Evolutionary conservation across 306 rosid genomes (phyloP), one percentile per base, ranked within the genome.

Genomic region (Fragaria iinumae): DNA sequence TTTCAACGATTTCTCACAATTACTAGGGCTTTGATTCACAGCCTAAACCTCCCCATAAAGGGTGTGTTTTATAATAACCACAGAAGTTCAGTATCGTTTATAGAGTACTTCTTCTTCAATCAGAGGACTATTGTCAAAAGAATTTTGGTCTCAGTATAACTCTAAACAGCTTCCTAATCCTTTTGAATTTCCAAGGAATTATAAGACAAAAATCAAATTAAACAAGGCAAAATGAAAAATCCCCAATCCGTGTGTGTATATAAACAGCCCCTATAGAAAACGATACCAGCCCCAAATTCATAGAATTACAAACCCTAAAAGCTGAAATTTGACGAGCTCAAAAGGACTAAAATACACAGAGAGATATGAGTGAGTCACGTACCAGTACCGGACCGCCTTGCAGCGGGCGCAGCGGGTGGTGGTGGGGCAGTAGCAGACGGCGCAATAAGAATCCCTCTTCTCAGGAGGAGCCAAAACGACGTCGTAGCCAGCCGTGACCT

Each of bases 361-460:
- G 1, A 25, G 2, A 32, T 32, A 21, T 0, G 1, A 18, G 21
- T 13, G 77, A 57, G 11, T 12, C 71, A 77, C 88, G 13, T 83
- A 94, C 97, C 98, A 94, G 88, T 94, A 94, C 5, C 91, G 97
- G 76, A 90, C 95, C 20, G 90, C 87, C 85, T 90, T 94, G 84
- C 98, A 94, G 70, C 82, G 86, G 23, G 97, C 83, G 45, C 98
- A 94, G 21, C 95, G 93, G 1, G 90, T 86, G 27, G 91, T 86
- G 72, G 97, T 91, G 32, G 96, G 93, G 71, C 83, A 75, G 69
- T 80, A 90, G 80, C 98, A 94, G 8, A 90, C 91, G 20, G 89
- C 91, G 38, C 98, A 94, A 70, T 84, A 89, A 66, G 84, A 75
- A 56, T n/a, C 63, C 36, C 18, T 43, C 10, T 80, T 45, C 60